A percentile compares a stretch with the other conserved stretches of the same genome.
phyloP scores from a whole-genome alignment of 306 rosid genomes.

The Quercus mongolica region DNA sequence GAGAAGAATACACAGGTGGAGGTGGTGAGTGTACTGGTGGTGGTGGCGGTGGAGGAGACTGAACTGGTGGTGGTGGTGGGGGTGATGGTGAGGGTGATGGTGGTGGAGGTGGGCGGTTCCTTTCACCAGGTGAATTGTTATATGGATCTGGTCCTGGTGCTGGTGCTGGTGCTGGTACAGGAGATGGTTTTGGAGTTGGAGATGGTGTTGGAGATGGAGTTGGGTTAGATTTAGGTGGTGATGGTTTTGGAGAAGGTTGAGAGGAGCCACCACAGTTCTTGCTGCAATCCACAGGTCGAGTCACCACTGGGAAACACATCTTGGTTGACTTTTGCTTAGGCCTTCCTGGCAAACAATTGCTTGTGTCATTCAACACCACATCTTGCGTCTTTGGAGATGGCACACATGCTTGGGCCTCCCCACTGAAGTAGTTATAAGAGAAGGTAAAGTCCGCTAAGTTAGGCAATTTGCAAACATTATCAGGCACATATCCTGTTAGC shows the following conservation, averaged over 20 bases:
- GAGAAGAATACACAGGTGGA: background rate
- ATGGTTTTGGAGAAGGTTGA: background rate
- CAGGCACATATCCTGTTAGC: slow-evolving; percentile 50
- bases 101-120: background rate
- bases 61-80: background rate
- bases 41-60: slow-evolving; percentile 19
- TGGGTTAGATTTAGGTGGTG: background rate
- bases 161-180: background rate
- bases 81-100: background rate
- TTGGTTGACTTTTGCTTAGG: slow-evolving; percentile 44
- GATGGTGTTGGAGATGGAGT: background rate
- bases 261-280: slow-evolving; percentile 33
- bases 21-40: background rate
- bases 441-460: slow-evolving; percentile 43
- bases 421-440: slow-evolving; percentile 49
- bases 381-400: background rate
- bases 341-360: slow-evolving; percentile 50
- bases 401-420: slow-evolving; percentile 24
- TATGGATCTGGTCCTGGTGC: background rate
- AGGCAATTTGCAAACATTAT: slow-evolving; percentile 48
- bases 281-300: slow-evolving; percentile 54
- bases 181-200: background rate
- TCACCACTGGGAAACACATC: slow-evolving; percentile 35
- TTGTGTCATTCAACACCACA: slow-evolving; percentile 22
- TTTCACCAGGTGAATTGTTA: background rate